phyloP scores from a whole-genome alignment of 202 grass and related monocot species.

The Dendrocalamus latiflorus region DNA sequence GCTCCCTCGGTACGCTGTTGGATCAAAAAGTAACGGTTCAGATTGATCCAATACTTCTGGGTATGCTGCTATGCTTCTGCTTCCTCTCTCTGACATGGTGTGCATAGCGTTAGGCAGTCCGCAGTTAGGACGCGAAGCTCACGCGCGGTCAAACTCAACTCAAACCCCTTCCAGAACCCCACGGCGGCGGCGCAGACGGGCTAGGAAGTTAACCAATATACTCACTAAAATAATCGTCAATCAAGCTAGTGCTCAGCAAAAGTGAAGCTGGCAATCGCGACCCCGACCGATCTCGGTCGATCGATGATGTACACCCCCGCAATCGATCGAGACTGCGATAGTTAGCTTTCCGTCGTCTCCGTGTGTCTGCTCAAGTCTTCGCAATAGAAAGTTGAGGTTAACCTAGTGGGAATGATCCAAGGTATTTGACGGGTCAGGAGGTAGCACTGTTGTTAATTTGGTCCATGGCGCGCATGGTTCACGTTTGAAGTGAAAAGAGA shows the following conservation, averaged over 20 bases:
- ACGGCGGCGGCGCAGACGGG: neutral
- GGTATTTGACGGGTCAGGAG: constrained; percentile 6
- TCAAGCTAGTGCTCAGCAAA: constrained; percentile 34
- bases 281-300: constrained; percentile 6
- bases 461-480: neutral
- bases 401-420: neutral
- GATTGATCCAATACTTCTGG: neutral
- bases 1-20: neutral
- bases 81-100: neutral
- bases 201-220: neutral
- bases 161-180: neutral
- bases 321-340: constrained; percentile 5
- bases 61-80: neutral
- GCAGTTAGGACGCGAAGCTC: neutral
- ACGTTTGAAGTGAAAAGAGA: neutral
- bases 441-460: neutral
- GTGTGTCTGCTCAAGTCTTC: neutral
- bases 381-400: constrained; percentile 11
- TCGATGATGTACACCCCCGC: neutral
- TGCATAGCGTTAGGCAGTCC: neutral
- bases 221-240: constrained; percentile 44
- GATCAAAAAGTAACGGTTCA: neutral
- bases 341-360: neutral
- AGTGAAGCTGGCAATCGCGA: neutral
- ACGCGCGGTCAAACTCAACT: neutral